A percentile compares a stretch with the other conserved stretches of the same genome.
phyloP scores from a whole-genome alignment of 768 basidiomycete genomes.

The Roridomyces roridus region DNA sequence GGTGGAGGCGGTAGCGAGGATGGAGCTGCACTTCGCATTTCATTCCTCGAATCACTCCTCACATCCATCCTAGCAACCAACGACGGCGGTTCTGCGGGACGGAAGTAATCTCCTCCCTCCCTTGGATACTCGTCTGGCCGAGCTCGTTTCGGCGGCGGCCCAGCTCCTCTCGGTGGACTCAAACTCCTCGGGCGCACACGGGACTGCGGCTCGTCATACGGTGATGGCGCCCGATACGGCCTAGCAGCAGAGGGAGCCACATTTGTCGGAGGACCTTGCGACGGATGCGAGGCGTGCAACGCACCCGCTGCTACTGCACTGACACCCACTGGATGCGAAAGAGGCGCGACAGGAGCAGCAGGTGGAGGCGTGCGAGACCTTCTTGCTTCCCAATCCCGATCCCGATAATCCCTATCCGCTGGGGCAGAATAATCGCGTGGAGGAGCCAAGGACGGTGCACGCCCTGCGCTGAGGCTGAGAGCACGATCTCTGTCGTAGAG shows the following conservation, averaged over 20 bases:
- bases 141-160: constrained; percentile 17
- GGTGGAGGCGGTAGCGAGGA: too few species aligned
- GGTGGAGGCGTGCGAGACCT: constrained; percentile 7
- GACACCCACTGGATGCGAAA: constrained; percentile 18
- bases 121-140: constrained; percentile 18
- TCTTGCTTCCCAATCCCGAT: too few species aligned
- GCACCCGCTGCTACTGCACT: constrained; percentile 15
- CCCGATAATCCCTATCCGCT: too few species aligned
- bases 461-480: constrained; percentile 2
- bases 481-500: constrained; percentile 16
- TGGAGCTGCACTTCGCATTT: too few species aligned
- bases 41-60: constrained; percentile 1
- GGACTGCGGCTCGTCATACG: constrained; percentile 3
- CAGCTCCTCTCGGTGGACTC: constrained; percentile 16
- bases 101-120: constrained; percentile 9
- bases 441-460: too few species aligned
- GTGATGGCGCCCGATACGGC: constrained; percentile 2
- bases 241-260: too few species aligned
- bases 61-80: constrained; percentile 5
- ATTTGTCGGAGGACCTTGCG: too few species aligned
- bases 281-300: constrained; percentile 16
- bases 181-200: constrained; percentile 22
- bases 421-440: constrained; percentile 4
- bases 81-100: not conserved
- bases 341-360: constrained; percentile 14